A percentile compares a stretch with the other conserved stretches of the same genome.
These are phyloP conservation scores for Petunia secreta DNA, from an alignment of 257 asterid species.

Conservation along the genomic window DNA sequence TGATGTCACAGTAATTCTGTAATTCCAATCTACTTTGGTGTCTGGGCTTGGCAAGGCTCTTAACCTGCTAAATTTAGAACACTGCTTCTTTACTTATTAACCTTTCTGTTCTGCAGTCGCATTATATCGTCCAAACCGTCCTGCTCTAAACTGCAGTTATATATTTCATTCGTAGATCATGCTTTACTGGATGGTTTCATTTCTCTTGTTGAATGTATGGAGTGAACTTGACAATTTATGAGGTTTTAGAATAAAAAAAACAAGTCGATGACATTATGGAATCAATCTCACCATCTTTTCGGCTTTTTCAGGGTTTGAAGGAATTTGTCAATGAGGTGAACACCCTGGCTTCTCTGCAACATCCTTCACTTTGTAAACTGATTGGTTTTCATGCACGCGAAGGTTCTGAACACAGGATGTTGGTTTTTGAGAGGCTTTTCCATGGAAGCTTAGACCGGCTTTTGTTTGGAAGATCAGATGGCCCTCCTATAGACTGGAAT, in stretches of 20 bases:
- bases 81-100: not conserved
- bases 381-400: slow-evolving; percentile 92
- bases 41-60: slow-evolving; percentile 7
- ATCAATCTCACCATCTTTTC: slow-evolving; percentile 2
- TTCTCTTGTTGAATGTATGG: not conserved
- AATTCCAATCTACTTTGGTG: not conserved
- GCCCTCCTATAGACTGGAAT: slow-evolving; percentile 98
- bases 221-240: not conserved
- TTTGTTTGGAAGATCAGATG: slow-evolving; percentile 80
- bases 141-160: not conserved
- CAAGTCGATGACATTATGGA: not conserved
- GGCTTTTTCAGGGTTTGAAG: slow-evolving; percentile 66
- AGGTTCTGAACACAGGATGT: slow-evolving; percentile 78
- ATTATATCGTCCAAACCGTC: not conserved
- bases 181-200: not conserved
- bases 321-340: slow-evolving; percentile 79
- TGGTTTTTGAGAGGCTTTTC: slow-evolving; percentile 82
- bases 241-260: not conserved
- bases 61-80: slow-evolving; percentile 3
- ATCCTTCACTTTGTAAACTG: slow-evolving; percentile 74
- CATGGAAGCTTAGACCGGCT: slow-evolving; percentile 93
- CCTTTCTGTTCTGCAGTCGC: not conserved
- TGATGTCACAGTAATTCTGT: not conserved
- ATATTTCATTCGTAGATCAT: not conserved
- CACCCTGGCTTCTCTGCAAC: slow-evolving; percentile 83